Percentiles rank a stretch among this genome's conserved stretches.
These are phyloP conservation scores for Jatropha multifida DNA, from an alignment of 441 rosid species.

Conservation along the genomic window DNA sequence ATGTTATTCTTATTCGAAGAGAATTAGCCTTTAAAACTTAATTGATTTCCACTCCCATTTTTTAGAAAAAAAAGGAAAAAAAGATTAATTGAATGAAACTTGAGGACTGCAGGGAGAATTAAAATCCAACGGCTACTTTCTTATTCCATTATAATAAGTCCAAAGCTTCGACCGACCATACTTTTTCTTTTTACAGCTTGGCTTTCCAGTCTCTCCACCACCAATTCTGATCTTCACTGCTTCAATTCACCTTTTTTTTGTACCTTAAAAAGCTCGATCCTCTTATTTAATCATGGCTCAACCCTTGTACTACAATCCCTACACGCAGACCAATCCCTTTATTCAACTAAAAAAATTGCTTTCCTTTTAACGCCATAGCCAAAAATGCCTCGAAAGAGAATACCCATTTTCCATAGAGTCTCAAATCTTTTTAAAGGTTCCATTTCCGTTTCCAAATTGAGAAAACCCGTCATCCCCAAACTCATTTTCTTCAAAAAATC, in stretches of 20 bases:
- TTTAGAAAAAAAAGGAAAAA: too few species aligned
- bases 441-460: conserved; percentile 19
- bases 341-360: background rate
- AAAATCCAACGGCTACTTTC: conserved; percentile 12
- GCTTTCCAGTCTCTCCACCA: conserved; percentile 27
- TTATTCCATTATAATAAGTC: conserved; percentile 20
- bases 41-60: too few species aligned
- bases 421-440: conserved; percentile 18
- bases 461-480: conserved; percentile 41
- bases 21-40: too few species aligned
- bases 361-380: too few species aligned
- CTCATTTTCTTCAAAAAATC: conserved; percentile 36
- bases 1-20: too few species aligned
- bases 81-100: background rate
- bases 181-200: conserved; percentile 39
- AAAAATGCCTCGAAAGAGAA: conserved; percentile 37
- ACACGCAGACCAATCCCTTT: background rate
- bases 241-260: conserved; percentile 4
- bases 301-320: background rate
- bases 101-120: background rate
- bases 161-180: conserved; percentile 45
- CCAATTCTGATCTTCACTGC: conserved; percentile 11
- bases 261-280: conserved; percentile 16
- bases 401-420: conserved; percentile 41
- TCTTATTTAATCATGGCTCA: background rate